Percentiles rank a stretch among this genome's conserved stretches.
phyloP scores from a whole-genome alignment of 2,329 filamentous ascomycete species.

The Ophiocordyceps polyrhachis-furcata region DNA sequence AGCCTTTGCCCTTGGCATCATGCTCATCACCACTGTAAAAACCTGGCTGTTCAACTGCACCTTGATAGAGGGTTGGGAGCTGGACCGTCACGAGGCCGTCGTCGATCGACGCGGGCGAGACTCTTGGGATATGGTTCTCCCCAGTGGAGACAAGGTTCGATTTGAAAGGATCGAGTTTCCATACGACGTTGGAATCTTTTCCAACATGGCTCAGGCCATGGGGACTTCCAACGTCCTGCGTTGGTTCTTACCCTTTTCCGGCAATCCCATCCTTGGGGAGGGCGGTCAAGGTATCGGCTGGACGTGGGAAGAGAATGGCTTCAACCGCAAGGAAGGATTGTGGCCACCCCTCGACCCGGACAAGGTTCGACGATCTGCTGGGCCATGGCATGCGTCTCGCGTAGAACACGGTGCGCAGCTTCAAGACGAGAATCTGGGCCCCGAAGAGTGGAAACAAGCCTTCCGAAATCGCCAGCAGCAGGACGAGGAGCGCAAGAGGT shows the following conservation, averaged over 20 bases:
- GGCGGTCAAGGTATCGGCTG: conserved; percentile 27
- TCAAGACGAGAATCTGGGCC: conserved; percentile 15
- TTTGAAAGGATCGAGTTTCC: conserved; percentile 57
- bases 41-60: conserved; percentile 51
- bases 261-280: conserved; percentile 23
- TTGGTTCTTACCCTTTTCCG: conserved; percentile 53
- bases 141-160: conserved; percentile 21
- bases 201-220: conserved; percentile 61
- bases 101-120: conserved; percentile 27
- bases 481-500: conserved; percentile 22
- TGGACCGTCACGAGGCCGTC: conserved; percentile 42
- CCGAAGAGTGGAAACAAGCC: conserved; percentile 27
- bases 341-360: conserved; percentile 49
- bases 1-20: conserved; percentile 41
- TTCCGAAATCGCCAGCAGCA: conserved; percentile 30
- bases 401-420: conserved; percentile 14
- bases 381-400: conserved; percentile 18
- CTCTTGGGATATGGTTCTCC: conserved; percentile 21
- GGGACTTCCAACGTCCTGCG: conserved; percentile 43
- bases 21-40: conserved; percentile 43
- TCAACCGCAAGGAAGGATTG: conserved; percentile 42
- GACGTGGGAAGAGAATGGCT: conserved; percentile 57
- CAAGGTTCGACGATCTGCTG: conserved; percentile 27
- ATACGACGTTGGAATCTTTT: conserved; percentile 60
- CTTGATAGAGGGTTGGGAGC: conserved; percentile 66